Evolutionary conservation across 148 eudicot genomes (phyloP), one percentile per base, ranked within the genome.

Genomic region (Heliosperma pusillum): DNA sequence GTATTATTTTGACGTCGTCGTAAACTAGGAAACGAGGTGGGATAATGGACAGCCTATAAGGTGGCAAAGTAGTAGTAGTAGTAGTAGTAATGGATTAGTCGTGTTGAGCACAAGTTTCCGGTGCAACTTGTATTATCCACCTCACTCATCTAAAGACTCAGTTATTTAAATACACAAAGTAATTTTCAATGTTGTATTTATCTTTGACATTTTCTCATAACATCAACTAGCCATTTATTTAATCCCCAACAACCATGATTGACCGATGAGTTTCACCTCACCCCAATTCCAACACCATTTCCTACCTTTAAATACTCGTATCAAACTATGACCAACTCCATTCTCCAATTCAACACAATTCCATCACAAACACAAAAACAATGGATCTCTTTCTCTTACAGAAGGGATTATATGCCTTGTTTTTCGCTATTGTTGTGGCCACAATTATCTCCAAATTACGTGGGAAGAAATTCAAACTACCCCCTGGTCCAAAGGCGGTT

Each of bases 401-500:
- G 77, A 91, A 91, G 80, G 50, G 76, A 27, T 87, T 91, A 0
- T 22, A 82, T 7, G 88, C 78, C 16, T 81, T 89, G 27, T 88
- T 91, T 77, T 65, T 78, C 25, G 83, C 93, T 29, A 73, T 78
- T 0, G 5, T 81, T 0, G 55, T 78, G 0, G 97, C 97, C 8
- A 81, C 81, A 26, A 20, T 71, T 0, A 60, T 91, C 66, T 84
- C 97, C 1, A 85, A 85, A 53, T 47, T 89, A 7, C 78, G 85
- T 3, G 89, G 93, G 2, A 85, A 82, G 71, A 76, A 77, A 0
- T 77, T 87, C 59, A 86, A 83, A 0, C 90, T 91, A 44, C 97
- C 97, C 0, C 97, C 97, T 0, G 97, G 93, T 0, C 97, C 97
- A 3, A 2, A 86, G 16, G 87, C 93, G 1, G 83, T 88, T 0